Conservation (phyloP, 78 protist genomes). For the Dictyostelium intermedium region DNA sequence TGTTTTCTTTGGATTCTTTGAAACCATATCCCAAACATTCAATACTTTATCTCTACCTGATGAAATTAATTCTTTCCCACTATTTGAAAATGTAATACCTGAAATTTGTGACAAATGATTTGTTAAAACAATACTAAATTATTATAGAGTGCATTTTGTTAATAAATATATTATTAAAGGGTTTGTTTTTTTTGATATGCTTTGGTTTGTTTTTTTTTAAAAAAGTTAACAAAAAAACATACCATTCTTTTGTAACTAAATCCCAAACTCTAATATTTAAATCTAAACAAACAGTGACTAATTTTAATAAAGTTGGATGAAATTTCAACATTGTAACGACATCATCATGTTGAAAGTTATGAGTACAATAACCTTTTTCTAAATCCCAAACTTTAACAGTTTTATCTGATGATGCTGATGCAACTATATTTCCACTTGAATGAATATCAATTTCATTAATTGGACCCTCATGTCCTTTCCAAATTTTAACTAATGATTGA, state of each 20-base stretch:
- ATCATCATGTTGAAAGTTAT: slow-evolving; percentile 52
- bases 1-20: slow-evolving; percentile 37
- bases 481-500: slow-evolving; percentile 23
- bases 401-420: slow-evolving; percentile 72
- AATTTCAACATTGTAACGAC: slow-evolving; percentile 41
- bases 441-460: slow-evolving; percentile 53
- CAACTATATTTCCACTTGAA: slow-evolving; percentile 46
- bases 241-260: slow-evolving; percentile 64
- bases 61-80: slow-evolving; percentile 50
- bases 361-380: slow-evolving; percentile 81
- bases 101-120: slow-evolving; percentile 53
- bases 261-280: slow-evolving; percentile 73
- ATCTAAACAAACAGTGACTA: slow-evolving; percentile 52
- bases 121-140: background rate
- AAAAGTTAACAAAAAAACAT: background rate
- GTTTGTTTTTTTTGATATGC: too few relatives aligned
- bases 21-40: slow-evolving; percentile 60
- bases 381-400: slow-evolving; percentile 74
- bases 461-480: slow-evolving; percentile 72
- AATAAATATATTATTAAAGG: too few relatives aligned
- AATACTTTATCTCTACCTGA: slow-evolving; percentile 71
- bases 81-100: slow-evolving; percentile 62
- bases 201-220: too few relatives aligned
- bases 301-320: slow-evolving; percentile 43
- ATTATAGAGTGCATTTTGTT: too few relatives aligned